phyloP scores from a whole-genome alignment of 2,329 filamentous ascomycete species.

The Alternaria ventricosa region DNA sequence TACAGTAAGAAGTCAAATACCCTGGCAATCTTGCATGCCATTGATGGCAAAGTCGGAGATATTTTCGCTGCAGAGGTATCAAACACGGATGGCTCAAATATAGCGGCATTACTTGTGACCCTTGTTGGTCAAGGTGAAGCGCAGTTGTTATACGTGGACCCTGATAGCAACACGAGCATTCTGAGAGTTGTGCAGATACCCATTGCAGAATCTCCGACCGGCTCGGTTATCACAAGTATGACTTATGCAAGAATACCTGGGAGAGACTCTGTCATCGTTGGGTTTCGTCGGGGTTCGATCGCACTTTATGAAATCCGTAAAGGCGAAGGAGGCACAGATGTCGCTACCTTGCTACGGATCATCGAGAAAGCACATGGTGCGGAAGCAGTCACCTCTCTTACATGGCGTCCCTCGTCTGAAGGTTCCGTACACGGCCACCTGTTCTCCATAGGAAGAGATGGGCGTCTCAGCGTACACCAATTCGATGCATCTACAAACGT shows the following conservation, averaged over 20 bases:
- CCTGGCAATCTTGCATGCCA: constrained; percentile 33
- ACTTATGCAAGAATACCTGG: constrained; percentile 32
- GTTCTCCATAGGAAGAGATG: constrained; percentile 78
- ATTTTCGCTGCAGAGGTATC: constrained; percentile 38
- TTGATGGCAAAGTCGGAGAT: constrained; percentile 50
- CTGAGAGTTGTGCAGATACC: constrained; percentile 15
- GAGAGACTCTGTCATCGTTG: constrained; percentile 55
- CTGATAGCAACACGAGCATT: background rate
- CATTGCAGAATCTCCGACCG: constrained; percentile 43
- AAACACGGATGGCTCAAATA: constrained; percentile 7
- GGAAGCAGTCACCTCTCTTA: constrained; percentile 74
- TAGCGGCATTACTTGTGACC: constrained; percentile 46
- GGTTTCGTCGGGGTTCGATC: constrained; percentile 63
- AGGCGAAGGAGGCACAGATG: background rate
- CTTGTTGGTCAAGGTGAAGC: constrained; percentile 47
- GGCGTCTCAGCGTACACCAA: constrained; percentile 71
- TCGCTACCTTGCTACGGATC: constrained; percentile 18
- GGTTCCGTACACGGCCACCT: constrained; percentile 57
- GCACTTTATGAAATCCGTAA: constrained; percentile 52
- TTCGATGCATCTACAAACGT: constrained; percentile 33
- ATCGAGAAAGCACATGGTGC: constrained; percentile 52
- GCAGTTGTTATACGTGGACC: constrained; percentile 36
- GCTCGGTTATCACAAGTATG: constrained; percentile 62
- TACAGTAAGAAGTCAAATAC: constrained; percentile 32
- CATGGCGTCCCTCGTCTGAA: constrained; percentile 42